phyloP scores from a whole-genome alignment of 257 asterid genomes.

The Primulina tabacum region DNA sequence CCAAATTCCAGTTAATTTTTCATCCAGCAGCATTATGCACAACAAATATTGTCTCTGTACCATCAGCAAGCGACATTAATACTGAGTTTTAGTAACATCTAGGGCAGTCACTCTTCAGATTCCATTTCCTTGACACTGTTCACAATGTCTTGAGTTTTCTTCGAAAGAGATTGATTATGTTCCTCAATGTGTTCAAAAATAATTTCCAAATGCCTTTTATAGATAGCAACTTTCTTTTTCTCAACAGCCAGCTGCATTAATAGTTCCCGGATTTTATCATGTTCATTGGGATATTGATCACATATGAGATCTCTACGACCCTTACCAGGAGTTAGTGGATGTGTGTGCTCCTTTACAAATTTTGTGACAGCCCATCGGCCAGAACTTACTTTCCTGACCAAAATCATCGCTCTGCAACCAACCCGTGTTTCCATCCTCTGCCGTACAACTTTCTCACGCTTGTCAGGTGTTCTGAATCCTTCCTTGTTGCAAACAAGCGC shows the following conservation, averaged over 20 bases:
- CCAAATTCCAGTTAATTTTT: slow-evolving; percentile 22
- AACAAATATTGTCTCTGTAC: not conserved
- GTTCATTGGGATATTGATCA: slow-evolving; percentile 95
- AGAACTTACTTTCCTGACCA: slow-evolving; percentile 76
- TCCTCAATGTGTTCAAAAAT: slow-evolving; percentile 89
- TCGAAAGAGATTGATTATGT: slow-evolving; percentile 74
- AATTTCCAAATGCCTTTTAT: slow-evolving; percentile 89
- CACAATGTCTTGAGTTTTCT: slow-evolving; percentile 72
- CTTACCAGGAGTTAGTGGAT: slow-evolving; percentile 82
- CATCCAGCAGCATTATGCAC: slow-evolving; percentile 25
- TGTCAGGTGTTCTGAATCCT: slow-evolving; percentile 92
- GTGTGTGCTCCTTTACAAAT: slow-evolving; percentile 86
- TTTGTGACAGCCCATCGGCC: slow-evolving; percentile 91
- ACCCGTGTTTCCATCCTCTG: slow-evolving; percentile 97
- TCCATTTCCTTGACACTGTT: slow-evolving; percentile 77
- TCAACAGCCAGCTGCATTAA: slow-evolving; percentile 85
- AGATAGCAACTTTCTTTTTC: slow-evolving; percentile 83
- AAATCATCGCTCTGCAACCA: slow-evolving; percentile 96
- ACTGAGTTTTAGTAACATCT: slow-evolving; percentile 29
- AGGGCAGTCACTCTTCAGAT: slow-evolving; percentile 47
- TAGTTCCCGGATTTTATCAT: slow-evolving; percentile 80
- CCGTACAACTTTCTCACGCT: slow-evolving; percentile 83
- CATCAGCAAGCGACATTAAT: slow-evolving; percentile 9
- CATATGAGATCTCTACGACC: slow-evolving; percentile 79
- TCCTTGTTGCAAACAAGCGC: slow-evolving; percentile 98